Base-by-base conservation (phyloP, 371 early-diverging fungal species). In the Neoconidiobolus thromboides region DNA sequence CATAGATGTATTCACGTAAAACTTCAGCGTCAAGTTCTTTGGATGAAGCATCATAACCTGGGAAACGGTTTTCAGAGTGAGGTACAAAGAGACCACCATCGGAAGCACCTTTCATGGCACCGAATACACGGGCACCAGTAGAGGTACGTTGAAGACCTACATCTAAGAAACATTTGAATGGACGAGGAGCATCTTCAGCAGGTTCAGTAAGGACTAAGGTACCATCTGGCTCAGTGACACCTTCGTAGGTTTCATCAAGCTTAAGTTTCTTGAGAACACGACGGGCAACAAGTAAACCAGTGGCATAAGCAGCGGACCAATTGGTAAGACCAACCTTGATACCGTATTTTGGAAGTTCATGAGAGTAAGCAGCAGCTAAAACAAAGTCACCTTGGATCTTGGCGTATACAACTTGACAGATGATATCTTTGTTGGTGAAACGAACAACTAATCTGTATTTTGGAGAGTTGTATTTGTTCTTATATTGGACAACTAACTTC, bases 381-480 rank as follows among this genome's bases (percentile, higher is more conserved):
- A 97, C 93, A 69, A 88, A 76, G 75, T 99, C 99, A 74, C 99
- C 99, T 71, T 90, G 86, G 74, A 98, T 82, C 85, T 96, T 93
- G 73, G 99, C 90, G 78, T 95, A 96, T 61, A 97, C 84, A 67
- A 99, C 82, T 82, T 98, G 98, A 86, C 91, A 90, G 71, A 98
- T 80, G 63, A 99, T 82, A 79, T 96, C 95, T 64, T 79, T 84
- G 89, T 95, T 96, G 81, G 99, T 99, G 87, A 98, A 89, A 70
- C 99, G 92, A 65, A 99, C 99, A 64, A 99, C 99, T 68, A 99
- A 77, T 76, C 99, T 87, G 87, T 93, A 96, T 87, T 99, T 99
- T 75, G 97, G 95, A 60, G 94, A 89, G 87, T 98, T 97, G 89
- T 97, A 96, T 84, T 97, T 98, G 89, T 95, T 97, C 87, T 95